Evolutionary conservation across 257 asterid genomes (phyloP), one percentile per base, ranked within the genome.

Genomic region (Nicotiana tomentosiformis): DNA sequence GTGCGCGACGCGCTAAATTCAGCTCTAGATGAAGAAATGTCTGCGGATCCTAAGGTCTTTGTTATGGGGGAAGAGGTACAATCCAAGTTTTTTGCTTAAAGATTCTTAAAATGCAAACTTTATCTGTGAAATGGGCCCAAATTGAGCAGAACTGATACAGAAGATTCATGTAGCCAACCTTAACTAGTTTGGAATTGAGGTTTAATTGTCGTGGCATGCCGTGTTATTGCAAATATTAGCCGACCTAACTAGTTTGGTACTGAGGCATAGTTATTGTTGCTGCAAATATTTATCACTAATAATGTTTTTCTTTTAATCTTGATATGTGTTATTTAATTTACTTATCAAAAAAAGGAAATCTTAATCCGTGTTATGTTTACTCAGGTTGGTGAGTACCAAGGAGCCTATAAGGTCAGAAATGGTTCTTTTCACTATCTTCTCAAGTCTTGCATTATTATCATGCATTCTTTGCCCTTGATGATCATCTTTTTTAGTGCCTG

Each of bases 361-460:
- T 51, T 26, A 29, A 74, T 26, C 43, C 51, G 4, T 74, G 62
- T 26, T 51, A 74, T 74, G 64, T 74, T 86, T 83, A 18, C 84
- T 57, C 92, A 96, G 99, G 99, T 96, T 86, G 99, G 99, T 81
- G 99, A 96, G 84, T 94, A 96, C 89, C 98, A 94, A 84, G 99
- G 99, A 85, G 99, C 99, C 55, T 96, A 96, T 87, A 96, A 96
- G 98, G 99, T 94, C 84, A 68, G 93, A 64, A 23, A 12, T 77
- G 77, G 76, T 15, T 82, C 82, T 62, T 10, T 23, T 82, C 66
- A 81, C 55, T 37, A 15, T 23, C 14, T 83, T 18, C 20, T 51
- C 26, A 15, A 26, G 46, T 26, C 64, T 46, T 72, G 23, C 4
- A 4, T 26, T 23, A 7, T n/a, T 68, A 15, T 77, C 6, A 15